Evolutionary conservation across 23 red algal species (phyloP).

Genomic region (Gracilariopsis chorda): DNA sequence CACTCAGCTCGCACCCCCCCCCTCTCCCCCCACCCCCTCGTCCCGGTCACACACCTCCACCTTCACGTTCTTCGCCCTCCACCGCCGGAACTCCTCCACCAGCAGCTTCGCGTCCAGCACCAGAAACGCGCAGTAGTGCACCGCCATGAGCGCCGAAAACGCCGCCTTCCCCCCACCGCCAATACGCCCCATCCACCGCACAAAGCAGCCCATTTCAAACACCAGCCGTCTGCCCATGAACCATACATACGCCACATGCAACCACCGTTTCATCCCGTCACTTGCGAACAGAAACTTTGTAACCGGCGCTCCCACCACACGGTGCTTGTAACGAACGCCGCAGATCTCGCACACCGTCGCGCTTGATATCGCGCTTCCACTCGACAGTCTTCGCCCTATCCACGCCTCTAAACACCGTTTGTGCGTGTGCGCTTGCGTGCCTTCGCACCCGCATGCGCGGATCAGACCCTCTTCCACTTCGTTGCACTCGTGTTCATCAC

Average conservation of each 20-base stretch:
- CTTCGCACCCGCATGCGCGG: neutral
- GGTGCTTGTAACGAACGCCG: neutral
- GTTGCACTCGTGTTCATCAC: neutral
- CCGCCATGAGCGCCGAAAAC: neutral
- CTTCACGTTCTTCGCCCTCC: neutral
- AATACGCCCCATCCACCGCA: neutral
- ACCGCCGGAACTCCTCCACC: neutral
- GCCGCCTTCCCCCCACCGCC: neutral
- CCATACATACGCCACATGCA: neutral
- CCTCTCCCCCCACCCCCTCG: too few species aligned
- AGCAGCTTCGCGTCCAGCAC: neutral
- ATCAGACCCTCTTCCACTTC: neutral
- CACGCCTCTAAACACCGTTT: neutral
- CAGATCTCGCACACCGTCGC: constrained; percentile 30
- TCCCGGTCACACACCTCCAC: neutral
- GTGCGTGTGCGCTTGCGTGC: constrained; percentile 3
- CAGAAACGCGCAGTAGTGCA: constrained; percentile 3
- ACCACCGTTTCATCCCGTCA: neutral
- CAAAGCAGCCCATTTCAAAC: neutral
- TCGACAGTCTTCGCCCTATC: neutral
- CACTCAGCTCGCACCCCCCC: too few species aligned
- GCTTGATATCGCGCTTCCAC: neutral
- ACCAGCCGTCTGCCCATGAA: neutral
- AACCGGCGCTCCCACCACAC: neutral
- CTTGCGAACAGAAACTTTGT: neutral